Evolutionary conservation across 2,329 filamentous ascomycete genomes (phyloP).

Genomic region (Macrophomina tecta): DNA sequence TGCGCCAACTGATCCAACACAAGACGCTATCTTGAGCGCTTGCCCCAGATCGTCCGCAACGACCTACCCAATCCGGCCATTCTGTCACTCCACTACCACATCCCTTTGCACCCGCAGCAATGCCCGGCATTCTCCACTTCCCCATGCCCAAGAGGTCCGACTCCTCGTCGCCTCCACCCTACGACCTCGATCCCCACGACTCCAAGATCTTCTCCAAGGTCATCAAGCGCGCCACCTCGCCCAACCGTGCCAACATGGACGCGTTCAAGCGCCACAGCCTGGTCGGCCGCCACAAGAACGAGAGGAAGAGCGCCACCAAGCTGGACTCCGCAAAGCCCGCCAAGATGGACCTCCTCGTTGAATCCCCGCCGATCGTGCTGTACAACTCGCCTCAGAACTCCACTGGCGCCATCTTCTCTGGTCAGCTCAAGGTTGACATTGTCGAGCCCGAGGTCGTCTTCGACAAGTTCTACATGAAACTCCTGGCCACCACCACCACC

Average conservation of each 20-base stretch:
- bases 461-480: constrained; percentile 73
- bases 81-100: neutral
- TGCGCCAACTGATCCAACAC: constrained; percentile 25
- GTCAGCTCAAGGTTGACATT: constrained; percentile 77
- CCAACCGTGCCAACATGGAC: constrained; percentile 39
- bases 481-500: constrained; percentile 73
- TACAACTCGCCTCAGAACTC: constrained; percentile 77
- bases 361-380: constrained; percentile 86
- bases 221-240: constrained; percentile 28
- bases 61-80: constrained; percentile 19
- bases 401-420: constrained; percentile 83
- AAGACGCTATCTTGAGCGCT: constrained; percentile 24
- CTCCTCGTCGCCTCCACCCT: constrained; percentile 25
- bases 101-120: neutral
- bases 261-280: constrained; percentile 46
- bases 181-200: constrained; percentile 19
- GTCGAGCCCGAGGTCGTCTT: constrained; percentile 69
- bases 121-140: constrained; percentile 28
- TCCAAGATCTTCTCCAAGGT: constrained; percentile 25
- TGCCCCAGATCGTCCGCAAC: constrained; percentile 20
- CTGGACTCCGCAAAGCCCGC: constrained; percentile 51
- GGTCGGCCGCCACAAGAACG: constrained; percentile 35
- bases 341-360: constrained; percentile 69
- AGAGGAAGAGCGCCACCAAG: constrained; percentile 43
- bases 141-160: constrained; percentile 23